Evolutionary conservation across 2,329 filamentous ascomycete species (phyloP).

Genomic region (Stromatinia cepivora): DNA sequence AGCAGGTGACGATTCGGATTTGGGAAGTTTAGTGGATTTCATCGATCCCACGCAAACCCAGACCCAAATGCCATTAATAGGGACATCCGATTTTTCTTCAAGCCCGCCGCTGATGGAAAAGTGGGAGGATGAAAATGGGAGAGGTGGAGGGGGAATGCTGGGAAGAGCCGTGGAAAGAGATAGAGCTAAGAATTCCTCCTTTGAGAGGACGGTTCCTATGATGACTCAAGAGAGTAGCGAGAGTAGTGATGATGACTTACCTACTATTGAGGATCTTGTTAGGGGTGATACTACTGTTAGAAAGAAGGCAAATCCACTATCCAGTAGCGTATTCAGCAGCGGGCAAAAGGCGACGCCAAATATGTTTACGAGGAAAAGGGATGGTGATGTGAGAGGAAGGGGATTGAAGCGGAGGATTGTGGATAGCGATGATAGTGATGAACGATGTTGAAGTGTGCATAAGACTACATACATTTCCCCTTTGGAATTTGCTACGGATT

Average conservation of each 20-base stretch:
- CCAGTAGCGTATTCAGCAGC: slow-evolving; percentile 7
- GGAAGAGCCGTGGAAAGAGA: neutral
- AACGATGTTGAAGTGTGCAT: neutral
- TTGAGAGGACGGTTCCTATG: neutral
- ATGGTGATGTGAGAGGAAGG: neutral
- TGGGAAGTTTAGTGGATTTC: slow-evolving; percentile 20
- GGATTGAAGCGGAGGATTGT: slow-evolving; percentile 9
- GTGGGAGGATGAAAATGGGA: slow-evolving; percentile 4
- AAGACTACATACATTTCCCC: neutral
- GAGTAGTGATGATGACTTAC: slow-evolving; percentile 24
- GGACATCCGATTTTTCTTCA: slow-evolving; percentile 3
- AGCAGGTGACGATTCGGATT: slow-evolving; percentile 18
- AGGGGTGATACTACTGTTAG: neutral
- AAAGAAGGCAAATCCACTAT: neutral
- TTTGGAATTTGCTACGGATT: neutral
- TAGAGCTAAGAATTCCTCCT: neutral
- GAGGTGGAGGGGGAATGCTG: slow-evolving; percentile 1
- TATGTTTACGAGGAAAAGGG: slow-evolving; percentile 20
- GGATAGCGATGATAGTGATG: slow-evolving; percentile 19
- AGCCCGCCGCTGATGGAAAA: slow-evolving; percentile 10
- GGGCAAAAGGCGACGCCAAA: slow-evolving; percentile 10
- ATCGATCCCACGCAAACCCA: slow-evolving; percentile 21
- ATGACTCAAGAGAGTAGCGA: slow-evolving; percentile 42
- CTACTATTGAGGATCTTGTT: slow-evolving; percentile 23
- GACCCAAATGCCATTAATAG: neutral